Percentiles rank a stretch among this genome's conserved stretches.
phyloP scores from a whole-genome alignment of 106 monocot genomes.

The Triglochin maritima region DNA sequence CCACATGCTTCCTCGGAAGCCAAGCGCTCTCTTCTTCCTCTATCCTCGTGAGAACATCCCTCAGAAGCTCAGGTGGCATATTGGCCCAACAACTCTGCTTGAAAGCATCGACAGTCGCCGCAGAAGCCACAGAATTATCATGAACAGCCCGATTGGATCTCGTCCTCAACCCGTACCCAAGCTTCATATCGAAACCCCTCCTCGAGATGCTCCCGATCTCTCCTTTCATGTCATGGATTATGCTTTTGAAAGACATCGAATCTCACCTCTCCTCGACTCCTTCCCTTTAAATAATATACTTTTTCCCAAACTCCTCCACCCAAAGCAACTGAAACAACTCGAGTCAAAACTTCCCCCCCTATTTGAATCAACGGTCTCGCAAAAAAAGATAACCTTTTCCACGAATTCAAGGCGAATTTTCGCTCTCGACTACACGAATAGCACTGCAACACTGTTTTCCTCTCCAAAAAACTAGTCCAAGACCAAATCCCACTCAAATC shows the following conservation, averaged over 20 bases:
- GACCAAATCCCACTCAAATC: too few species aligned
- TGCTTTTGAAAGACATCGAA: conserved; percentile 52
- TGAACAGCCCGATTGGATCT: conserved; percentile 35
- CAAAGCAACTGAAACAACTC: neutral
- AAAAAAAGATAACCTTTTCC: too few species aligned
- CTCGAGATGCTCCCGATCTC: conserved; percentile 58
- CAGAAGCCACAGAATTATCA: conserved; percentile 5
- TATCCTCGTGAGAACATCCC: conserved; percentile 66
- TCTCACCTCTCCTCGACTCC: neutral
- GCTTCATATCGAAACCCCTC: conserved; percentile 38
- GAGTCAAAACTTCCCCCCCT: too few species aligned
- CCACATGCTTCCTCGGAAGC: conserved; percentile 68
- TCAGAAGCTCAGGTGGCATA: conserved; percentile 74
- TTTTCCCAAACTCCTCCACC: neutral
- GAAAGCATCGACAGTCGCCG: conserved; percentile 9
- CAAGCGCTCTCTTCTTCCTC: conserved; percentile 57
- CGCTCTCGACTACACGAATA: too few species aligned
- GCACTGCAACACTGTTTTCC: too few species aligned
- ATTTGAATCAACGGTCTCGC: too few species aligned
- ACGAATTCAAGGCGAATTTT: too few species aligned
- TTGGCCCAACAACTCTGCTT: conserved; percentile 52
- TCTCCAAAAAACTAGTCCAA: neutral
- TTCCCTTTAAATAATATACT: neutral
- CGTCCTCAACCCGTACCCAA: conserved; percentile 29
- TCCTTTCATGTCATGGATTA: conserved; percentile 61